Conservation (phyloP, 2,329 filamentous ascomycete genomes). For the Diaporthe amygdali region DNA sequence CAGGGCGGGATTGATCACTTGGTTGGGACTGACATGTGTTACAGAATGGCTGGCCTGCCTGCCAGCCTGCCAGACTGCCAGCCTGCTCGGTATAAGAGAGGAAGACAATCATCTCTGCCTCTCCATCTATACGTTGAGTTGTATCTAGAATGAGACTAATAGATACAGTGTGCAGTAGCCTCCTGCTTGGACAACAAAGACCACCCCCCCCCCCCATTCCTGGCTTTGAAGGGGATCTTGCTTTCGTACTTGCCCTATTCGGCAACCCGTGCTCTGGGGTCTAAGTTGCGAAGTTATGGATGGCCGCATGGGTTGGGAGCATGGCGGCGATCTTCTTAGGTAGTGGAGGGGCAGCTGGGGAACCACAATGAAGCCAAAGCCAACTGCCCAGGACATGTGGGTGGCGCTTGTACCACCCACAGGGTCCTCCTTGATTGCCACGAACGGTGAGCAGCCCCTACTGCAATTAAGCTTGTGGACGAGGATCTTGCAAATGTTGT, state of each 20-base stretch:
- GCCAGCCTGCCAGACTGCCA: too few relatives aligned
- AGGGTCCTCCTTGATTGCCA: neutral
- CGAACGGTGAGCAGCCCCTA: neutral
- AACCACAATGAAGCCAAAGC: neutral
- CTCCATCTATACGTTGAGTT: neutral
- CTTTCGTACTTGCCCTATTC: neutral
- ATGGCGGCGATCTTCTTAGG: too few relatives aligned
- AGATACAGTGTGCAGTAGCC: too few relatives aligned
- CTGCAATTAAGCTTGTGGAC: neutral
- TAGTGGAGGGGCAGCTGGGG: neutral
- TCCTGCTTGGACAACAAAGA: neutral
- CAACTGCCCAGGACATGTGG: neutral
- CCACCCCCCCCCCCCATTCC: neutral
- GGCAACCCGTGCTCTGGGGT: neutral
- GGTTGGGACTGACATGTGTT: conserved; percentile 11
- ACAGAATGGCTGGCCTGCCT: too few relatives aligned
- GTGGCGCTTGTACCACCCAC: neutral
- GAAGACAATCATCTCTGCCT: neutral
- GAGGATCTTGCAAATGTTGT: too few relatives aligned
- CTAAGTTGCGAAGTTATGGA: neutral
- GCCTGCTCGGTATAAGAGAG: neutral
- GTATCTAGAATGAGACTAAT: neutral
- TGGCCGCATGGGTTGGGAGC: neutral
- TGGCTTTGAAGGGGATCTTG: neutral
- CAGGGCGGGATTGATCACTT: neutral